These are phyloP conservation scores for Trametes cinnabarina DNA, from an alignment of 768 basidiomycete genomes.

Conservation along the genomic window DNA sequence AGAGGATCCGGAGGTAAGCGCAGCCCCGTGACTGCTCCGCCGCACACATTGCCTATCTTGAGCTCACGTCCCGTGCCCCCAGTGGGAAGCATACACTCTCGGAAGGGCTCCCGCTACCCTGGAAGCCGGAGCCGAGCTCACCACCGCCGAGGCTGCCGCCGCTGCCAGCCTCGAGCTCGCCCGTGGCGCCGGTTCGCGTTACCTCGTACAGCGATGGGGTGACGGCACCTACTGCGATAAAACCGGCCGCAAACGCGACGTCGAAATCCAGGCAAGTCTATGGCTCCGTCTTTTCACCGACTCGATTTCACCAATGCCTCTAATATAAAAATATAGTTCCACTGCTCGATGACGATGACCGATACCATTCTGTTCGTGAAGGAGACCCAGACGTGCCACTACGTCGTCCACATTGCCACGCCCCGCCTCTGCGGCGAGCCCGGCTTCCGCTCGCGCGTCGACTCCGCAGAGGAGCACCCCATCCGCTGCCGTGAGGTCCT, in stretches of 20 bases:
- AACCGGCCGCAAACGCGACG: constrained; percentile 81
- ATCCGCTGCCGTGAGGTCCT: constrained; percentile 83
- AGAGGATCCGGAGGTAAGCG: constrained; percentile 80
- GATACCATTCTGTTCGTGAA: constrained; percentile 90
- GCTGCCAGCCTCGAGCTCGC: constrained; percentile 74
- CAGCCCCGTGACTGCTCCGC: constrained; percentile 25
- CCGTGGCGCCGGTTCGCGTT: constrained; percentile 77
- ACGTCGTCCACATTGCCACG: constrained; percentile 91
- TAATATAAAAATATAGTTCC: constrained; percentile 77
- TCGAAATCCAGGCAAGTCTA: constrained; percentile 85
- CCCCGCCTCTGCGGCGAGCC: constrained; percentile 92
- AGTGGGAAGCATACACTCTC: constrained; percentile 79
- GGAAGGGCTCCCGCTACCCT: constrained; percentile 64
- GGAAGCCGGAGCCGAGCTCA: constrained; percentile 62
- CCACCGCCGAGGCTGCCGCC: constrained; percentile 61
- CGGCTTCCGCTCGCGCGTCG: constrained; percentile 79
- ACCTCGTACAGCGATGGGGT: constrained; percentile 89
- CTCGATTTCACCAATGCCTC: neutral
- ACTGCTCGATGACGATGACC: constrained; percentile 92
- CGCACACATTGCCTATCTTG: neutral
- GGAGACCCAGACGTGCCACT: constrained; percentile 91
- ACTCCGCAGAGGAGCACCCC: constrained; percentile 61
- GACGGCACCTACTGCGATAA: constrained; percentile 94
- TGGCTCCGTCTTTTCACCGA: constrained; percentile 13
- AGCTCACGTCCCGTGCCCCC: constrained; percentile 23